Evolutionary conservation across 2,329 filamentous ascomycete genomes (phyloP).

Genomic region (Aureobasidium sp.): DNA sequence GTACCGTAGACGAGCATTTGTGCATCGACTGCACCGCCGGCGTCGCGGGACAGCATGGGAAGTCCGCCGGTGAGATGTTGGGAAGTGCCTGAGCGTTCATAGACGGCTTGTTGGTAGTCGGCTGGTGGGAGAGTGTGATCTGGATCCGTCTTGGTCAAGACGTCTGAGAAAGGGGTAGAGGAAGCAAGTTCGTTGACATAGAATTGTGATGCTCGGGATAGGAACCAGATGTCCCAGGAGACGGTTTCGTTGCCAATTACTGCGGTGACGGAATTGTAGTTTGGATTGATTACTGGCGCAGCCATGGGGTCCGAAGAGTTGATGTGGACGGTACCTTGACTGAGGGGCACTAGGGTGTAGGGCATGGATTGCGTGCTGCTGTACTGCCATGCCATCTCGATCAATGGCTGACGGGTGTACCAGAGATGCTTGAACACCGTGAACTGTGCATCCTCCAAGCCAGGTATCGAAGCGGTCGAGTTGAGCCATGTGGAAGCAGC

Average conservation of each 20-base stretch:
- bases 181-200: slow-evolving; percentile 4
- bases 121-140: not conserved
- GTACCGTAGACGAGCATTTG: slow-evolving; percentile 29
- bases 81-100: slow-evolving; percentile 2
- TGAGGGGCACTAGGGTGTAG: slow-evolving; percentile 14
- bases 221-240: not conserved
- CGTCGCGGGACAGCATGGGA: slow-evolving; percentile 26
- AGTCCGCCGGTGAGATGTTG: slow-evolving; percentile 2
- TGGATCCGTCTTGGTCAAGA: not conserved
- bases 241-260: not conserved
- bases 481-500: slow-evolving; percentile 15
- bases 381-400: slow-evolving; percentile 19
- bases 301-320: slow-evolving; percentile 20
- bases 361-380: slow-evolving; percentile 15
- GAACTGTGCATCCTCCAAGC: slow-evolving; percentile 13
- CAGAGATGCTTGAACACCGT: slow-evolving; percentile 16
- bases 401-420: slow-evolving; percentile 15
- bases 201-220: slow-evolving; percentile 1
- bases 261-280: slow-evolving; percentile 5
- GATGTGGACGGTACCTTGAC: slow-evolving; percentile 15
- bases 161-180: not conserved
- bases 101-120: not conserved
- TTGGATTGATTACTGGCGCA: slow-evolving; percentile 27
- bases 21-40: slow-evolving; percentile 30
- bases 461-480: slow-evolving; percentile 2